Conservation (phyloP, 2,329 filamentous ascomycete species). For the Ophiobolus disseminans region DNA sequence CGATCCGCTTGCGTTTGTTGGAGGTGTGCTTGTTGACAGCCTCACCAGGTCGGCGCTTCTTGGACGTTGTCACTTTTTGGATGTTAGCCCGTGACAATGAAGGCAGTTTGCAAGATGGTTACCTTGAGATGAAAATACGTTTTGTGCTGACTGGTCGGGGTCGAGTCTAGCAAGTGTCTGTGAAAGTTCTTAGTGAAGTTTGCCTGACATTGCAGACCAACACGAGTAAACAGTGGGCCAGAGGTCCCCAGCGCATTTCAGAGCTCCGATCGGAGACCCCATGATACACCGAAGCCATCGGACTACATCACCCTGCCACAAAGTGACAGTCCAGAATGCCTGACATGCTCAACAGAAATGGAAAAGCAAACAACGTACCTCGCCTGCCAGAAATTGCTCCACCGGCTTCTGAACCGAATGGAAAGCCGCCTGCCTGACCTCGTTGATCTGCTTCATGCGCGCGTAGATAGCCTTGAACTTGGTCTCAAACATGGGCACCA, state of each 20-base stretch:
- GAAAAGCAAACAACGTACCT: conserved; percentile 24
- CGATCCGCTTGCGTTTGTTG: conserved; percentile 34
- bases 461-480: conserved; percentile 34
- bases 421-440: conserved; percentile 27
- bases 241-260: neutral
- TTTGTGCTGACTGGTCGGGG: conserved; percentile 6
- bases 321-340: too few species aligned
- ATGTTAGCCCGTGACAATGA: neutral
- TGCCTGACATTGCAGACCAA: neutral
- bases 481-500: conserved; percentile 29
- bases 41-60: conserved; percentile 18
- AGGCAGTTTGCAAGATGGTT: neutral
- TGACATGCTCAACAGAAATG: too few species aligned
- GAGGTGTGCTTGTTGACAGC: conserved; percentile 26
- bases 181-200: too few species aligned
- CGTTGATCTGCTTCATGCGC: conserved; percentile 32
- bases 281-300: neutral
- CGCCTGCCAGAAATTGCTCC: conserved; percentile 23
- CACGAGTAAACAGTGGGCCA: neutral
- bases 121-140: conserved; percentile 7
- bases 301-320: too few species aligned
- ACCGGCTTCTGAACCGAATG: conserved; percentile 19
- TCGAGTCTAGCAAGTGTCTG: conserved; percentile 27
- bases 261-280: neutral
- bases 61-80: conserved; percentile 3